phyloP scores from a whole-genome alignment of 768 basidiomycete genomes.

The Mrakia gelida region DNA sequence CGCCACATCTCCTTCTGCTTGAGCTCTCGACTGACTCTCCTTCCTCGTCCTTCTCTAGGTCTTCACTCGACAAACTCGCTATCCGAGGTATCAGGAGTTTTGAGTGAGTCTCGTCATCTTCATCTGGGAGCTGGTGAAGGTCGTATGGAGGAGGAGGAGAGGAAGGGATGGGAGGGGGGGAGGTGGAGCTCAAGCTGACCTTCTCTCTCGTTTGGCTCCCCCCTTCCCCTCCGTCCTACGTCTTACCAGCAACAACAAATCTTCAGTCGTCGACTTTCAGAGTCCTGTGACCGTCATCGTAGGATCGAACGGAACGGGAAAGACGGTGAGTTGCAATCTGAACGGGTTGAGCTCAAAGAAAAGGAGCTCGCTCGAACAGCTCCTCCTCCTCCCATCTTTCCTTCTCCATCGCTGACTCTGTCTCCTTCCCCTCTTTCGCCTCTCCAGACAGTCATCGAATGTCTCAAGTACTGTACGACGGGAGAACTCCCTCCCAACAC shows the following conservation, averaged over 20 bases:
- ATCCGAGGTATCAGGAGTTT: constrained; percentile 90
- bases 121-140: too few relatives aligned
- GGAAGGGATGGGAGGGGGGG: background rate
- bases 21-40: background rate
- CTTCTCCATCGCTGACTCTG: too few relatives aligned
- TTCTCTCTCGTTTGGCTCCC: background rate
- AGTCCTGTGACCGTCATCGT: constrained; percentile 97
- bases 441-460: constrained; percentile 88
- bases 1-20: background rate
- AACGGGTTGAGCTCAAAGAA: background rate
- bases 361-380: background rate
- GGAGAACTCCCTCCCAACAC: constrained; percentile 97
- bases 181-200: background rate
- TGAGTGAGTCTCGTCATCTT: constrained; percentile 47
- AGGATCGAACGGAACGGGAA: constrained; percentile 96
- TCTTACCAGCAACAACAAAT: constrained; percentile 90
- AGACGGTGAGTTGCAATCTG: constrained; percentile 61
- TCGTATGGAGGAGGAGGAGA: background rate
- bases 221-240: constrained; percentile 70
- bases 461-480: constrained; percentile 96
- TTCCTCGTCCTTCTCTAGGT: constrained; percentile 47
- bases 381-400: background rate
- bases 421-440: too few relatives aligned
- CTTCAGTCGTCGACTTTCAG: constrained; percentile 93
- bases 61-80: constrained; percentile 83